These are phyloP conservation scores for Blastocrithidia nonstop DNA, from an alignment of 208 protist species.

Conservation along the genomic window DNA sequence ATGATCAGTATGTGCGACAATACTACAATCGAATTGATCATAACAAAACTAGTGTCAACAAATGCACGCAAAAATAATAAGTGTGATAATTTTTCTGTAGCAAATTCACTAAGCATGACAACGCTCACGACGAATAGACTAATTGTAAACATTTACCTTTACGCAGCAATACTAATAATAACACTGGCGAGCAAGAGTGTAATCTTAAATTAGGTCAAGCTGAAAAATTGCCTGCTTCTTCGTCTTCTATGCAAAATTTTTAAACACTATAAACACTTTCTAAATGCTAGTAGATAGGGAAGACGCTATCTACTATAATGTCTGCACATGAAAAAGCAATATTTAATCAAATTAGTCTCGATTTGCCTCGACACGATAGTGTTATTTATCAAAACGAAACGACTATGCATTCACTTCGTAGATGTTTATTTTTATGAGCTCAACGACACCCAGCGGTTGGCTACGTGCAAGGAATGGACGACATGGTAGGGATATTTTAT, in stretches of 20 bases:
- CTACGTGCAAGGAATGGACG: conserved; percentile 94
- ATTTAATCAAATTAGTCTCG: conserved; percentile 51
- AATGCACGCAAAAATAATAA: background rate
- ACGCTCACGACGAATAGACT: no score
- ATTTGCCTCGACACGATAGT: conserved; percentile 50
- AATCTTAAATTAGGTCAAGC: no score
- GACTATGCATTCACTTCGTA: conserved; percentile 39
- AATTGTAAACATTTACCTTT: no score
- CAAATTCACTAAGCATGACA: no score
- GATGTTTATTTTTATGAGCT: conserved; percentile 87
- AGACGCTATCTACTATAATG: conserved; percentile 6
- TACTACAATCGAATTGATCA: conserved; percentile 11
- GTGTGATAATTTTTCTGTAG: no score
- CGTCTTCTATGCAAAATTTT: no score
- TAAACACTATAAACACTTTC: no score
- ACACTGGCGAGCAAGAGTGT: no score
- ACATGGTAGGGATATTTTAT: conserved; percentile 86
- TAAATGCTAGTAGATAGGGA: no score
- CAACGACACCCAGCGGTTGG: conserved; percentile 87
- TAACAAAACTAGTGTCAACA: background rate
- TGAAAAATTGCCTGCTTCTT: no score
- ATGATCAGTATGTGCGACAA: conserved; percentile 27
- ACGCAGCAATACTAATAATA: no score
- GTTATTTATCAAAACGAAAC: conserved; percentile 35
- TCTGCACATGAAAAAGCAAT: conserved; percentile 37